Conservation (phyloP, 768 basidiomycete genomes). For the Termitomyces bulborhizus region DNA sequence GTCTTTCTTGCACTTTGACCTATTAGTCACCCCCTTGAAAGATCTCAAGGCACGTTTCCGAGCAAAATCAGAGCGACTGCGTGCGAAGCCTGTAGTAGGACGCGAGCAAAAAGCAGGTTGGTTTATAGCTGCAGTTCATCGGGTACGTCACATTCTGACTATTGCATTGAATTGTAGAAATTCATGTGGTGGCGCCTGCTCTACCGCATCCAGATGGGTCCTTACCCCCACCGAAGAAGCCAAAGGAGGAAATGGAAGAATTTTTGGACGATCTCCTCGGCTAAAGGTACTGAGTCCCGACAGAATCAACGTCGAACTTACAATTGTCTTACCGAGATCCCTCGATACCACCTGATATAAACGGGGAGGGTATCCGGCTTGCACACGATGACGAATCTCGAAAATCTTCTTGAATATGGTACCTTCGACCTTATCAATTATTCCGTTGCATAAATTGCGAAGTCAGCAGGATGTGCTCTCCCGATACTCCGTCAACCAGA, state of each 20-base stretch:
- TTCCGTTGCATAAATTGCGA: slow-evolving; percentile 6
- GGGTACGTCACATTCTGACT: background rate
- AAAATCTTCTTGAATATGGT: slow-evolving; percentile 16
- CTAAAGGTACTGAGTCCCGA: slow-evolving; percentile 7
- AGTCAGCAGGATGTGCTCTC: too few relatives aligned
- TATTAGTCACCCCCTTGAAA: slow-evolving; percentile 15
- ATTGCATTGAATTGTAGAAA: background rate
- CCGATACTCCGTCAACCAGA: slow-evolving; percentile 23
- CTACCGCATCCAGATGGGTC: slow-evolving; percentile 20
- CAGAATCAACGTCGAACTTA: background rate
- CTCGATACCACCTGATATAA: slow-evolving; percentile 18
- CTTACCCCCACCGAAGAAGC: slow-evolving; percentile 25
- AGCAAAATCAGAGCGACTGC: slow-evolving; percentile 46
- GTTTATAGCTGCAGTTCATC: background rate
- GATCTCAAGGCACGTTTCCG: slow-evolving; percentile 56
- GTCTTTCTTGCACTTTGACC: background rate
- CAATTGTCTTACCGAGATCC: background rate
- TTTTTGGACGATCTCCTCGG: slow-evolving; percentile 63
- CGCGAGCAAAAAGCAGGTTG: slow-evolving; percentile 35
- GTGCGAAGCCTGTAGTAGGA: slow-evolving; percentile 23
- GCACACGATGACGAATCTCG: slow-evolving; percentile 22
- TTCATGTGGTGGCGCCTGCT: slow-evolving; percentile 16
- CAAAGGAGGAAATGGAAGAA: slow-evolving; percentile 61
- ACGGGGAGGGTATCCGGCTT: slow-evolving; percentile 17
- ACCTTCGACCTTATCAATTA: slow-evolving; percentile 14